Evolutionary conservation across 139 green algal species (phyloP), one percentile per base, ranked within the genome.

Genomic region (Medakamo hakoo): DNA sequence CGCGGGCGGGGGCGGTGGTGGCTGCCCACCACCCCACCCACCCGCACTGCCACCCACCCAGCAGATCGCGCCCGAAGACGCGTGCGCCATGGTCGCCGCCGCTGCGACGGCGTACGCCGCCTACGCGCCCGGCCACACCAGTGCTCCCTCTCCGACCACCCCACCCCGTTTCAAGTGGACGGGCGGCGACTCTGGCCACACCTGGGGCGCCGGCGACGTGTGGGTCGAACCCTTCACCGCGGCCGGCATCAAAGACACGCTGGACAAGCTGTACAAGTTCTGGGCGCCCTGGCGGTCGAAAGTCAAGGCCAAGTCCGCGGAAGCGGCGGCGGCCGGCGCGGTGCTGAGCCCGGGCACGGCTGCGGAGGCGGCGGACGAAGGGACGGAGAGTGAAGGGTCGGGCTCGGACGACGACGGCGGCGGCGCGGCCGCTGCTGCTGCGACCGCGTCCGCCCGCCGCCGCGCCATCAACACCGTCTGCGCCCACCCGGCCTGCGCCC

Each of bases 401-500:
- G 24, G 28, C 31, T 21, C 24, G 32, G 56, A 21, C 56, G 4
- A 24, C 63, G 23, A 16, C 30, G 24, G 16, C 24, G 4, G 26
- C 30, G 23, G 3, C 4, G 29, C 29, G 30, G 29, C 24, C 40
- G 2, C 27, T 29, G 9, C 23, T 26, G 60, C 9, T 5, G 60
- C 9, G n/a, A 29, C 60, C 5, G n/a, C 9, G n/a, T 23, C 28
- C 20, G 27, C 52, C 26, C 28, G 4, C 27, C 19, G 16, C 22
- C 16, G 25, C 25, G 28, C 40, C 9, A 49, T 27, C 24, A 81
- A 80, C 63, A 22, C 3, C 20, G 70, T 78, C 27, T 87, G 81
- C 57, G 22, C 4, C 0, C 81, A 87, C 62, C 32, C 27, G 2
- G 73, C 66, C 19, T 87, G 81, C 64, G 30, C 30, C 19, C 30